These are phyloP conservation scores for Citropsis articulata DNA, from an alignment of 345 rosid species.

Conservation along the genomic window DNA sequence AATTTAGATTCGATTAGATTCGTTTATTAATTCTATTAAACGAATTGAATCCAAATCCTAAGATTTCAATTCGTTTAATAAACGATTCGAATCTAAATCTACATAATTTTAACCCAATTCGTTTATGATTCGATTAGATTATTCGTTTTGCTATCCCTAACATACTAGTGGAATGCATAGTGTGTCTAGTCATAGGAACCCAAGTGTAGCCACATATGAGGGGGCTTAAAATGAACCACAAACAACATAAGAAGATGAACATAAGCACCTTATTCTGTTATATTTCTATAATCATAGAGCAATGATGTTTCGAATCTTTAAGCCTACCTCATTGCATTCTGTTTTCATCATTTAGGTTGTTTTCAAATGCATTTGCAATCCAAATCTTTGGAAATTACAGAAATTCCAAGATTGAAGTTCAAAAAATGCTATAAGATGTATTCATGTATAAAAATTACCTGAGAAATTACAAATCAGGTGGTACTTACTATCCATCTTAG, in stretches of 20 bases:
- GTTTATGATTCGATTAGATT: too few species aligned
- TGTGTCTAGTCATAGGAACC: too few species aligned
- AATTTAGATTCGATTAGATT: too few species aligned
- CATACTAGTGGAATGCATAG: not conserved
- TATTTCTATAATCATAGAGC: not conserved
- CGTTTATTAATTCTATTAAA: too few species aligned
- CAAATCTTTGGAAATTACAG: not conserved
- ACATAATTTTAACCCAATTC: too few species aligned
- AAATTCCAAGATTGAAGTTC: not conserved
- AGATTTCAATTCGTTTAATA: too few species aligned
- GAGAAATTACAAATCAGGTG: conserved; percentile 3
- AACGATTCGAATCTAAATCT: too few species aligned
- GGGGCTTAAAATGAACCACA: too few species aligned
- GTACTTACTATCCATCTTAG: conserved; percentile 35
- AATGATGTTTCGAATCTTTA: not conserved
- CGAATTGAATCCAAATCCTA: too few species aligned
- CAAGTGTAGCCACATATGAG: too few species aligned
- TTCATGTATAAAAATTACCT: not conserved
- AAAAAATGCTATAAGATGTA: not conserved
- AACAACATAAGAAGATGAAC: too few species aligned
- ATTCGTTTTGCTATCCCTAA: too few species aligned
- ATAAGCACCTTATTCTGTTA: not conserved
- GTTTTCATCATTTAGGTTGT: not conserved
- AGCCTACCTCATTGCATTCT: not conserved
- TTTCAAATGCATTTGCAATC: not conserved